Evolutionary conservation across 208 protist species (phyloP), one percentile per base, ranked within the genome.

Genomic region (Leishmania arabica): DNA sequence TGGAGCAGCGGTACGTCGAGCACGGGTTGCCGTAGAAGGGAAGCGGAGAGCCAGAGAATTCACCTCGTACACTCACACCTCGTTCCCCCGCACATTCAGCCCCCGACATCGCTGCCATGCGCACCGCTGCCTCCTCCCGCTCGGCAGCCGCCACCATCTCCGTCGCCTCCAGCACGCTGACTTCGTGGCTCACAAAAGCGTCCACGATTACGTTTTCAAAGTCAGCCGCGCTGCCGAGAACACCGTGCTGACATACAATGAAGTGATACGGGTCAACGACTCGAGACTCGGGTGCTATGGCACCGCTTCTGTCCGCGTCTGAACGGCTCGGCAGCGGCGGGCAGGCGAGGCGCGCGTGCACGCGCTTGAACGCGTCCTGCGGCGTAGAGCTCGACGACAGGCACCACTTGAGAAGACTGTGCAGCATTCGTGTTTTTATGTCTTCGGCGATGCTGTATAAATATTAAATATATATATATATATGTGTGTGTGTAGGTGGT

Each of bases 231-330:
- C 77, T 87, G 75, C 84, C 89, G 60, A 92, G 83, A 7, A 95
- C 75, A 42, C 92, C 92, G 69, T 95, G 92, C 77, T 95, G 92
- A 34, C 90, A 86, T 9, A 95, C 79, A 47, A 95, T 79, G 76
- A 95, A 89, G 74, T 93, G 89, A 60, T 90, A 84, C 8, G 86
- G 84, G n/a, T 91, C 88, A 9, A 86, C 69, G 3, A 92, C 53
- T n/a, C 68, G 68, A 6, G 62, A 40, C 21, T 47, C 47, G 21
- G 54, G 45, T 58, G 15, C 0, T 17, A 19, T 4, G 9, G 53
- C 21, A 49, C 56, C 42, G 9, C 56, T 24, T 45, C 21, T 21
- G 40, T 24, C 40, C 56, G 53, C 40, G n/a, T 21, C 47, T 7
- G 31, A 17, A 19, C 27, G 11, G 71, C 49, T 37, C 49, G 5